Conservation (phyloP, 371 early-diverging fungal genomes). For the Amoeboaphelidium protococcarum region DNA sequence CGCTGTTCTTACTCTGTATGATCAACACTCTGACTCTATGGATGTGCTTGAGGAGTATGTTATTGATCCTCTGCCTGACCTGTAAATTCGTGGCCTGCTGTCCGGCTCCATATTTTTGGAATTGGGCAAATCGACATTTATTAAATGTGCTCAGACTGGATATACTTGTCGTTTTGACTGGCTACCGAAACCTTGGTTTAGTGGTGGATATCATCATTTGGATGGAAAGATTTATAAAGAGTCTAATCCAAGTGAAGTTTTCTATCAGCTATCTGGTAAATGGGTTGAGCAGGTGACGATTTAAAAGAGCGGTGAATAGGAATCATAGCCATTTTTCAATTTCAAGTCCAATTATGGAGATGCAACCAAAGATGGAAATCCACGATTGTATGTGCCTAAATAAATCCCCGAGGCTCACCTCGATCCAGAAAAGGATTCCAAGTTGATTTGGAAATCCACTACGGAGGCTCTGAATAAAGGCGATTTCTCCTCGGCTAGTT, state of each 20-base stretch:
- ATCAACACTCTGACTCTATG: slow-evolving; percentile 19
- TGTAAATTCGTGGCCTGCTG: slow-evolving; percentile 47
- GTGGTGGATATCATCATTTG: slow-evolving; percentile 49
- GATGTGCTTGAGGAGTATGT: slow-evolving; percentile 31
- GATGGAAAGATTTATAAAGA: slow-evolving; percentile 27
- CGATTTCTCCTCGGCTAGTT: slow-evolving; percentile 35
- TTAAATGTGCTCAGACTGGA: slow-evolving; percentile 33
- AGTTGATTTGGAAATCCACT: slow-evolving; percentile 38
- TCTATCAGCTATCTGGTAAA: background rate
- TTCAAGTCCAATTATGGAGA: slow-evolving; percentile 39
- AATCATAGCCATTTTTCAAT: slow-evolving; percentile 15
- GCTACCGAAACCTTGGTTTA: slow-evolving; percentile 43
- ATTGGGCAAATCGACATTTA: slow-evolving; percentile 33
- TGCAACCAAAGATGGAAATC: slow-evolving; percentile 22
- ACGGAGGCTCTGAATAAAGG: slow-evolving; percentile 31
- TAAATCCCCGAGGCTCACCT: slow-evolving; percentile 29
- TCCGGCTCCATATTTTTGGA: slow-evolving; percentile 53
- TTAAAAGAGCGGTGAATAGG: background rate
- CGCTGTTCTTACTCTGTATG: slow-evolving; percentile 16
- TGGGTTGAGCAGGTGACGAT: background rate
- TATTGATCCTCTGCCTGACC: slow-evolving; percentile 40
- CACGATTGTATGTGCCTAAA: slow-evolving; percentile 16
- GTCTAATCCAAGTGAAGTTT: slow-evolving; percentile 9
- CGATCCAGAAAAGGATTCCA: slow-evolving; percentile 30
- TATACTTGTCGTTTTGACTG: slow-evolving; percentile 35